Evolutionary conservation across 768 basidiomycete genomes (phyloP), one percentile per base, ranked within the genome.

Genomic region (Coprinopsis cinerea): DNA sequence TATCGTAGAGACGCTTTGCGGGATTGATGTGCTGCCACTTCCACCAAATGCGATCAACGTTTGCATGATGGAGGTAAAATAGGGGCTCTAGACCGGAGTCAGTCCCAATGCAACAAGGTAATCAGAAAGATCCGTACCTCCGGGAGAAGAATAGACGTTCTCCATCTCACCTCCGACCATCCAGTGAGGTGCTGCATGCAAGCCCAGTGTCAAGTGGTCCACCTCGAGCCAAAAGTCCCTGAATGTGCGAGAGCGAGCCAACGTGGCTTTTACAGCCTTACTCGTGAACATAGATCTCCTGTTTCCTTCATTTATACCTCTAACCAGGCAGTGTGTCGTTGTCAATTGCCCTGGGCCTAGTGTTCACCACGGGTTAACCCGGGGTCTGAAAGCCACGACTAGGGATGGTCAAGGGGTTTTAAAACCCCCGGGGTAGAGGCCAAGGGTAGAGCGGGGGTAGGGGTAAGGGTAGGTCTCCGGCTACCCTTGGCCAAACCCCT

Each of bases 11-110:
- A 3, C 49, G 30, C 3, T 27, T 51, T 7, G 22, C 23, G 1
- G 15, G 28, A 28, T 45, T 35, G 1, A 36, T 44, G 17, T 45
- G 25, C 18, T 51, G 42, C 49, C 49, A 51, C 24, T 36, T 51
- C 49, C 49, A 51, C 49, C 49, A 51, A 2, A 51, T 18, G 17
- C 49, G 30, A 36, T 51, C 49, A 13, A 51, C 32, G 44, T 51
- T 51, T 3, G 43, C 42, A 20, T 51, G 49, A 22, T 51, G 49
- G 10, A 51, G 25, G 44, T 51, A 51, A 20, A 45, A 51, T 13
- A 51, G 20, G 13, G 42, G 43, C 20, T 45, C 49, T 51, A 26
- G 10, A 7, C 24, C 30, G 15, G 15, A 32, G 9, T 15, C 7
- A 32, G 15, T 7, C 15, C 15, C 7, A 32, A 18, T 10, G 6